A percentile compares a stretch with the other conserved stretches of the same genome.
Conservation (phyloP, 345 rosid species). For the Eucalyptus cloeziana region DNA sequence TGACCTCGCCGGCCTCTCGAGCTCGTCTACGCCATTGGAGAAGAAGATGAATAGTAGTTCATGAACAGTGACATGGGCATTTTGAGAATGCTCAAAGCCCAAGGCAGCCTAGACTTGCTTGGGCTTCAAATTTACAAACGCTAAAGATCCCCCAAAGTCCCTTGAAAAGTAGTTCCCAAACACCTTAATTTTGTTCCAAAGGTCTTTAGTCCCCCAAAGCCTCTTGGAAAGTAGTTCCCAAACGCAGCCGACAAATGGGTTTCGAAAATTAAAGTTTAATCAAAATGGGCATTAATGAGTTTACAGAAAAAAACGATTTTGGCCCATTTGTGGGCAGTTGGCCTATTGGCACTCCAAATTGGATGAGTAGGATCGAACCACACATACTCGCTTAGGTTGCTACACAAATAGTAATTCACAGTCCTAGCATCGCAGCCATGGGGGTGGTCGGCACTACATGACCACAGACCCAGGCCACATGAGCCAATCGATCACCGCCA, state of each 20-base stretch:
- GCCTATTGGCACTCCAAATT: background rate
- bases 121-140: too few relatives aligned
- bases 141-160: too few relatives aligned
- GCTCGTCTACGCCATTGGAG: too few relatives aligned
- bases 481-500: background rate
- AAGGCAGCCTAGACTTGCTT: too few relatives aligned
- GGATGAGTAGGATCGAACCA: background rate
- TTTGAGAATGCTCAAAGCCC: too few relatives aligned
- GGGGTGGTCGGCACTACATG: background rate
- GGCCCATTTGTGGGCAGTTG: background rate
- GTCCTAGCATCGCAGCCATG: background rate
- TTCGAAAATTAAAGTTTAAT: background rate
- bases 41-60: too few relatives aligned
- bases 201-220: too few relatives aligned
- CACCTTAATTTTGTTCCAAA: too few relatives aligned
- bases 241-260: background rate
- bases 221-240: too few relatives aligned
- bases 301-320: background rate
- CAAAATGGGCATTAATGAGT: background rate
- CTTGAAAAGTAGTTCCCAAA: too few relatives aligned
- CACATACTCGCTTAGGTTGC: background rate
- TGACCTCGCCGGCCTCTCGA: too few relatives aligned
- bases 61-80: too few relatives aligned
- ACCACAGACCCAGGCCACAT: background rate
- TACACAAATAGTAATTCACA: background rate